Evolutionary conservation across 306 rosid genomes (phyloP), one percentile per base, ranked within the genome.

Genomic region (Trichosanthes cucumerina): DNA sequence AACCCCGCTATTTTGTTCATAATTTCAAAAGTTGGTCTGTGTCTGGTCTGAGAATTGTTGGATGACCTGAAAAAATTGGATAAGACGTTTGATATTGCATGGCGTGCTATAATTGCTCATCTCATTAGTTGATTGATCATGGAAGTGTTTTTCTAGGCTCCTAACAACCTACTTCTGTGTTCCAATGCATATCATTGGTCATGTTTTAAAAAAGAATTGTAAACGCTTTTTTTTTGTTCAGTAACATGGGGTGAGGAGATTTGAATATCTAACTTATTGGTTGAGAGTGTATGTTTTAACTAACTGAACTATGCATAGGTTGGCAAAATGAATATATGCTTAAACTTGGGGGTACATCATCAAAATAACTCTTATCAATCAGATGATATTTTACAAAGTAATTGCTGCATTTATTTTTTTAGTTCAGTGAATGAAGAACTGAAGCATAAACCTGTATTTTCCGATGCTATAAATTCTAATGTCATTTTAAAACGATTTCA

Each of bases 401-500:
- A 14, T 65, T 65, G 49, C 7, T 62, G n/a, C 69, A 3, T 60
- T 15, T 28, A n/a, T 62, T 62, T 15, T 62, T 15, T 31, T n/a
- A 60, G 41, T 13, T 31, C 38, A 31, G 69, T 62, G 69, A 26
- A 28, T 14, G 66, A 59, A 59, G 39, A 62, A 62, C 41, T 62
- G 36, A 60, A 24, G 16, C 39, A 13, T 24, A 5, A 60, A 60
- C 72, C 26, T 38, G 33, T 64, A 7, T 66, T 39, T 69, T 69
- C 4, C 4, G 12, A 44, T 5, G 26, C 3, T 26, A 71, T 44
- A 26, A 28, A 53, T 52, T 50, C 31, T 50, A 74, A 50, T 73
- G 16, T 73, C 44, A 52, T 28, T 18, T 74, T 46, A 71, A 5
- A 79, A 23, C 75, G 19, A 77, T 79, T 82, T 62, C 86, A 95